Evolutionary conservation across 2,329 filamentous ascomycete species (phyloP).

Genomic region (Claviceps sp.): DNA sequence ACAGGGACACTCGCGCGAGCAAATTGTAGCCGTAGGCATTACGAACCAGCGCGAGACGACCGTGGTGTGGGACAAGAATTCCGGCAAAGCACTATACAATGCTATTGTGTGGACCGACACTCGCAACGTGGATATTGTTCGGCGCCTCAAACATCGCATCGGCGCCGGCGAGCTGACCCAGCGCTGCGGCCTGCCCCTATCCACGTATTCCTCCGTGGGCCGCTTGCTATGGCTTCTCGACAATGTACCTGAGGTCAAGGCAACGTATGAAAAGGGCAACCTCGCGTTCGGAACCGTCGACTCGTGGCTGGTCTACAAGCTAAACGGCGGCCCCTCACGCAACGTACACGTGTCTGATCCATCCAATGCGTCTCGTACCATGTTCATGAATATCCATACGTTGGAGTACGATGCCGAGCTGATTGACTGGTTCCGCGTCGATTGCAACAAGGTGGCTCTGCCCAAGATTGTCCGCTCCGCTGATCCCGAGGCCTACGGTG

Average conservation of each 20-base stretch:
- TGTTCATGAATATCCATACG: constrained; percentile 75
- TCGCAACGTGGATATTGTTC: constrained; percentile 57
- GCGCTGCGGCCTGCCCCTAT: constrained; percentile 64
- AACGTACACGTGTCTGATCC: constrained; percentile 64
- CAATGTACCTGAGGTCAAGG: constrained; percentile 51
- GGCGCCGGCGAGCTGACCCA: constrained; percentile 54
- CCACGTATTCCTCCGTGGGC: constrained; percentile 68
- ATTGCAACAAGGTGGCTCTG: constrained; percentile 53
- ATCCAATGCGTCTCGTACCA: constrained; percentile 72
- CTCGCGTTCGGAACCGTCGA: constrained; percentile 73
- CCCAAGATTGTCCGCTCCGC: constrained; percentile 70
- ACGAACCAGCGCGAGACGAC: constrained; percentile 79
- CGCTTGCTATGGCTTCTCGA: constrained; percentile 68
- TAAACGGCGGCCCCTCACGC: constrained; percentile 55
- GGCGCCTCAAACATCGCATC: constrained; percentile 53
- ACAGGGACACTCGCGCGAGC: constrained; percentile 49
- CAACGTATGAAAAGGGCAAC: constrained; percentile 57
- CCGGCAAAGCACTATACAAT: constrained; percentile 64
- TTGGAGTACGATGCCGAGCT: constrained; percentile 62
- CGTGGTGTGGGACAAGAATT: constrained; percentile 65
- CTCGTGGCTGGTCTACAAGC: constrained; percentile 66
- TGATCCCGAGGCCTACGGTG: constrained; percentile 54
- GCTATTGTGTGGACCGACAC: constrained; percentile 81
- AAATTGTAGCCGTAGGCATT: constrained; percentile 65
- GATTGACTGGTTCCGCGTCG: constrained; percentile 61